phyloP scores from a whole-genome alignment of 2,329 filamentous ascomycete species.

The Colletotrichum tamarilloi region DNA sequence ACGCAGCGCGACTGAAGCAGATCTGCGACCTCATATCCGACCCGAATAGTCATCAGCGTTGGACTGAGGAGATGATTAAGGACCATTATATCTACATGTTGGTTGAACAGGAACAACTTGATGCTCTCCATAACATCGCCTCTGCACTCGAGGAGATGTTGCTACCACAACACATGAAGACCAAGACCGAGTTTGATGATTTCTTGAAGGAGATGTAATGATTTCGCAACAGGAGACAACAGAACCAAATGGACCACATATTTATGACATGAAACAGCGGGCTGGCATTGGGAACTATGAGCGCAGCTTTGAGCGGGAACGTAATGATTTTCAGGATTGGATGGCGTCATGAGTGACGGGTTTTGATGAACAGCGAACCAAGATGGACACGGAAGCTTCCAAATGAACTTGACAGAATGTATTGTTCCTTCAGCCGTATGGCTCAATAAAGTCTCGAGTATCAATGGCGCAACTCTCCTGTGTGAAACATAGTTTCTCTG shows the following conservation, averaged over 20 bases:
- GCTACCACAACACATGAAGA: conserved; percentile 35
- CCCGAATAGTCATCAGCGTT: not conserved
- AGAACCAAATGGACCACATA: not conserved
- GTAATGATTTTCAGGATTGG: not conserved
- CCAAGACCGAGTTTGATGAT: conserved; percentile 9
- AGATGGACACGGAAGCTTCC: not conserved
- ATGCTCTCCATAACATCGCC: conserved; percentile 16
- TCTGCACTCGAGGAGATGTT: conserved; percentile 18
- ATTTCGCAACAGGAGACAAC: not conserved
- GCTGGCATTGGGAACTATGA: not conserved
- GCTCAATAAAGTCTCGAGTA: no score
- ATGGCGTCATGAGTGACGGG: not conserved
- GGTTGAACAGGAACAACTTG: conserved; percentile 24
- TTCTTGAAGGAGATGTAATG: conserved; percentile 20
- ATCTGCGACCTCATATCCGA: conserved; percentile 36
- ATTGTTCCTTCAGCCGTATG: not conserved
- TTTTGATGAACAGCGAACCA: not conserved
- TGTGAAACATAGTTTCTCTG: no score
- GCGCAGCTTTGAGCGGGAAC: not conserved
- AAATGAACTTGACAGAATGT: not conserved
- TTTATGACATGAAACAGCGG: not conserved
- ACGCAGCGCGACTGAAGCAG: conserved; percentile 39
- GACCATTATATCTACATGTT: conserved; percentile 23
- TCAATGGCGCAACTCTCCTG: no score
- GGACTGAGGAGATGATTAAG: conserved; percentile 28